Evolutionary conservation across 164 flowering plant species (phyloP).

Genomic region (Saururus chinensis): DNA sequence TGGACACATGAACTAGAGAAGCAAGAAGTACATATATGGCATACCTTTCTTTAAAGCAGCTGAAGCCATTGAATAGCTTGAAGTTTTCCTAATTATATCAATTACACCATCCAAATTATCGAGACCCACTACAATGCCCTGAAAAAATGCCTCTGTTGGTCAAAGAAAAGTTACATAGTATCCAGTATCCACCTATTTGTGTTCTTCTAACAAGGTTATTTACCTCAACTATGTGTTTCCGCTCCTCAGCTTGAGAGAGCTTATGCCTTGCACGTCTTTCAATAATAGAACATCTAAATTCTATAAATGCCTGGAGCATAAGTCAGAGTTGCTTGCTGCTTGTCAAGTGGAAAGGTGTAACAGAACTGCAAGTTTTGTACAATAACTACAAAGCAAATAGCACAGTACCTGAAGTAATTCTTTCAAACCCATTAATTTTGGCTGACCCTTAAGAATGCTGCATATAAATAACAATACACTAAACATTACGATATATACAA

Average conservation of each 20-base stretch:
- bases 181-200: background rate
- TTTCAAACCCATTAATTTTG: slow-evolving; percentile 83
- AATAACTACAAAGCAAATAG: background rate
- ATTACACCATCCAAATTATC: slow-evolving; percentile 84
- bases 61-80: slow-evolving; percentile 62
- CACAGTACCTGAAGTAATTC: slow-evolving; percentile 74
- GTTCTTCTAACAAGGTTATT: background rate
- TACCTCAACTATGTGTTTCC: slow-evolving; percentile 88
- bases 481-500: background rate
- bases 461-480: background rate
- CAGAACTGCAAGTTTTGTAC: background rate
- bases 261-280: slow-evolving; percentile 83
- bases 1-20: background rate
- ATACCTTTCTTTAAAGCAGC: slow-evolving; percentile 55
- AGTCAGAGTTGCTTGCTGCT: background rate
- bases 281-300: slow-evolving; percentile 86
- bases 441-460: slow-evolving; percentile 86
- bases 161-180: background rate
- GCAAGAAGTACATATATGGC: background rate
- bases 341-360: background rate
- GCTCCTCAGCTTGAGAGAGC: slow-evolving; percentile 71
- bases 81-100: slow-evolving; percentile 49
- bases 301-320: slow-evolving; percentile 69
- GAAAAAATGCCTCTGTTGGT: background rate
- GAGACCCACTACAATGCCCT: slow-evolving; percentile 86